phyloP scores from a whole-genome alignment of 495 filamentous ascomycete genomes.

The Aspergillus bridgeri region DNA sequence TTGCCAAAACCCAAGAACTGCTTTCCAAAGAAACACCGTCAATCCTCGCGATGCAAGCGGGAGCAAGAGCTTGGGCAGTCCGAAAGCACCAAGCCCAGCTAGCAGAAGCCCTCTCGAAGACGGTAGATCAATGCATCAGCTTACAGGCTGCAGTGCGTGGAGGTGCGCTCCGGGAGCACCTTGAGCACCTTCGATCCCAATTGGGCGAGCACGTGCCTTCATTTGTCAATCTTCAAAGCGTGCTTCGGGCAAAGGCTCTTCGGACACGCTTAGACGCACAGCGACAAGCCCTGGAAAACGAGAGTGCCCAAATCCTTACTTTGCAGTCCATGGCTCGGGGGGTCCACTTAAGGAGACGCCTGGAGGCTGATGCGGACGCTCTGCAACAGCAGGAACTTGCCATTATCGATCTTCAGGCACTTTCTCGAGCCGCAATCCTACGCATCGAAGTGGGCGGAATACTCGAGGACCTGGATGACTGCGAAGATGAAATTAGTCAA shows the following conservation, averaged over 20 bases:
- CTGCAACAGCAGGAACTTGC: constrained; percentile 55
- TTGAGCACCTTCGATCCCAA: constrained; percentile 23
- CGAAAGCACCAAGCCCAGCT: constrained; percentile 30
- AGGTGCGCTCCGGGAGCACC: constrained; percentile 24
- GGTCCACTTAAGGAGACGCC: constrained; percentile 37
- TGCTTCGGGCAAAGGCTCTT: constrained; percentile 27
- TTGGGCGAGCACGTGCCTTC: constrained; percentile 29
- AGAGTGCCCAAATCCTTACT: constrained; percentile 34
- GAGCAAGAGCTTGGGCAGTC: constrained; percentile 34
- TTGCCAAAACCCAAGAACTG: constrained; percentile 31
- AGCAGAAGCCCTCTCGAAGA: constrained; percentile 29
- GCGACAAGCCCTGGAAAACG: constrained; percentile 26
- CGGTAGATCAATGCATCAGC: constrained; percentile 19
- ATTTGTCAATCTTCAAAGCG: constrained; percentile 33
- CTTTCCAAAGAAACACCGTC: constrained; percentile 29
- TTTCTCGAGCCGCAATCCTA: constrained; percentile 69
- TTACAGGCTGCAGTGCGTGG: constrained; percentile 48
- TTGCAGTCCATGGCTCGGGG: constrained; percentile 50
- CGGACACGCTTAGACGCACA: constrained; percentile 37
- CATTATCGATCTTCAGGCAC: constrained; percentile 68
- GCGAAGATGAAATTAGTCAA: constrained; percentile 66
- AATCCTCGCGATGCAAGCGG: constrained; percentile 48
- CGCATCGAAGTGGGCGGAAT: constrained; percentile 68
- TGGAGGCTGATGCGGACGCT: constrained; percentile 48
- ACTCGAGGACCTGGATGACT: constrained; percentile 71